These are phyloP conservation scores for Sextonia rubra DNA, from an alignment of 164 flowering plant genomes.

Conservation along the genomic window DNA sequence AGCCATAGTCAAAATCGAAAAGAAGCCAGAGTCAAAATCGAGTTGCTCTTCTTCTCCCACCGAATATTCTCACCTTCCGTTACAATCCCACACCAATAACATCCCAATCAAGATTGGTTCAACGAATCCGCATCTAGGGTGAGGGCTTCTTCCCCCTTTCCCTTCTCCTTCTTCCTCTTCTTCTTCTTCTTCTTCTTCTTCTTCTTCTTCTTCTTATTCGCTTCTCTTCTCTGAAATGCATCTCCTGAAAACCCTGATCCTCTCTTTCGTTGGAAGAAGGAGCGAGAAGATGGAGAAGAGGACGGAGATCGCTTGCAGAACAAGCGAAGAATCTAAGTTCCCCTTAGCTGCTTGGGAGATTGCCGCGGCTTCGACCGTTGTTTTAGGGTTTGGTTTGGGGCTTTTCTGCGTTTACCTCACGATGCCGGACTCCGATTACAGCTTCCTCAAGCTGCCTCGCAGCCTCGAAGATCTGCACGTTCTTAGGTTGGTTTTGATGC, in stretches of 20 bases:
- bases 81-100: too few relatives aligned
- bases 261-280: not conserved
- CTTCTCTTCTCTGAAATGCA: not conserved
- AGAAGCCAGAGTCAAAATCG: too few relatives aligned
- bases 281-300: constrained; percentile 13
- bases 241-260: not conserved
- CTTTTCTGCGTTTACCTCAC: constrained; percentile 68
- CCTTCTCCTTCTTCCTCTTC: too few relatives aligned
- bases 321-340: constrained; percentile 22
- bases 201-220: not conserved
- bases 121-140: not conserved
- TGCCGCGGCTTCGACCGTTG: constrained; percentile 47
- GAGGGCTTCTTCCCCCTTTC: not conserved
- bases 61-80: too few relatives aligned
- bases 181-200: too few relatives aligned
- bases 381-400: constrained; percentile 50
- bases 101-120: not conserved
- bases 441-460: constrained; percentile 90
- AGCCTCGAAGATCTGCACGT: constrained; percentile 80
- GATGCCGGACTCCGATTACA: constrained; percentile 87
- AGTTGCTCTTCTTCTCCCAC: too few relatives aligned
- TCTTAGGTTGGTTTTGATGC: constrained; percentile 54
- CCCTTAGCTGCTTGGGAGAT: constrained; percentile 66
- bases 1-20: too few relatives aligned
- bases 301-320: not conserved